Conservation (phyloP, 495 filamentous ascomycete species). For the Podospora pseudocomata region DNA sequence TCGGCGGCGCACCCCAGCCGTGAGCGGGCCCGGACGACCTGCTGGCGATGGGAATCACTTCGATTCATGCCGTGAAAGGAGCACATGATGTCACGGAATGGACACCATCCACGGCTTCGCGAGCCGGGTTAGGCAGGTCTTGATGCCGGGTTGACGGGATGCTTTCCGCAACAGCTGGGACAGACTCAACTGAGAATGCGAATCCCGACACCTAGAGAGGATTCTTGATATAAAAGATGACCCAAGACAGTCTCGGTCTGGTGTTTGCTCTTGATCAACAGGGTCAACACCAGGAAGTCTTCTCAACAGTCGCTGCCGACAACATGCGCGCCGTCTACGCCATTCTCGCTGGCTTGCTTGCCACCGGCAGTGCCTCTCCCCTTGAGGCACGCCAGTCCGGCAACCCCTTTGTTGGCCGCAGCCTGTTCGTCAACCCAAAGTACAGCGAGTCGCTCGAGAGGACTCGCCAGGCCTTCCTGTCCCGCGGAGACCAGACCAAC, state of each 20-base stretch:
- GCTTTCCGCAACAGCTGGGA: not conserved
- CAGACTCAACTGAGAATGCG: not conserved
- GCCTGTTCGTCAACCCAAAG: conserved; percentile 51
- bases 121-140: not conserved
- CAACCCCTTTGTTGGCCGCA: conserved; percentile 52
- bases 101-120: not conserved
- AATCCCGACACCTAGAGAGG: not conserved
- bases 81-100: conserved; percentile 4
- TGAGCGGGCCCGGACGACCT: conserved; percentile 2
- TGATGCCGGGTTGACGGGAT: not conserved
- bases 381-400: conserved; percentile 14
- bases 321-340: conserved; percentile 9
- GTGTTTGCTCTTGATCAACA: not conserved
- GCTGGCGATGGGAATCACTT: not conserved
- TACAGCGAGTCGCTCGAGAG: conserved; percentile 48
- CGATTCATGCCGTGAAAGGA: not conserved
- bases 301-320: not conserved
- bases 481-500: conserved; percentile 42
- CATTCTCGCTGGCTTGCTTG: conserved; percentile 15
- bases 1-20: not conserved
- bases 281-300: not conserved
- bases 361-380: conserved; percentile 12
- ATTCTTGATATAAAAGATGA: not conserved
- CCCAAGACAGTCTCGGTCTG: not conserved
- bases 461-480: conserved; percentile 44